Percentiles rank a stretch among this genome's conserved stretches.
Conservation (phyloP, 352 stramenopile genomes). For the Phytopythium chamaehyphon region DNA sequence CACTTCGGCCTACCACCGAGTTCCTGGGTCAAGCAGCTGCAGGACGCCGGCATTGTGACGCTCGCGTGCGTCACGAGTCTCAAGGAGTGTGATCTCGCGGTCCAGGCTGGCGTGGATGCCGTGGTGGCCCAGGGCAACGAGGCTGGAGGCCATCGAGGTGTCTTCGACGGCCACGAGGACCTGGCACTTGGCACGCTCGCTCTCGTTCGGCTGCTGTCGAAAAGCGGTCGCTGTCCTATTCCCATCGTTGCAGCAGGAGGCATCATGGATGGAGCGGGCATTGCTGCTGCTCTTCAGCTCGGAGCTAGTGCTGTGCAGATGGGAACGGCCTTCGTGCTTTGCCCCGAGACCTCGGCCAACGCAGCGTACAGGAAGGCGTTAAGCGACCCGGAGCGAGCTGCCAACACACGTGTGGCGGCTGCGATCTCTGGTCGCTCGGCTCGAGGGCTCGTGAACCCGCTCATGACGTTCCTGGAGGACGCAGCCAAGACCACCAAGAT, state of each 20-base stretch:
- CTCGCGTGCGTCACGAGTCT: conserved; percentile 42
- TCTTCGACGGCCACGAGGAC: conserved; percentile 32
- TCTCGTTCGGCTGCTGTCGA: conserved; percentile 43
- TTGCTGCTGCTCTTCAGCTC: conserved; percentile 33
- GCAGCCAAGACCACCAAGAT: not conserved
- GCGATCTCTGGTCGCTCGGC: conserved; percentile 41
- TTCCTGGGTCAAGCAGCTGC: conserved; percentile 24
- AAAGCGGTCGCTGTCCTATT: conserved; percentile 12
- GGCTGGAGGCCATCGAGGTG: conserved; percentile 48
- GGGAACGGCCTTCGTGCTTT: conserved; percentile 52
- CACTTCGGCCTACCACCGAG: conserved; percentile 48
- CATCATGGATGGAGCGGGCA: conserved; percentile 41
- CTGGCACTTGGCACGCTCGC: conserved; percentile 33
- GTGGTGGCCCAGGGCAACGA: conserved; percentile 57
- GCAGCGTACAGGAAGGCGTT: conserved; percentile 24
- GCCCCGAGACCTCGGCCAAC: conserved; percentile 36
- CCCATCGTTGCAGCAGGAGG: conserved; percentile 56
- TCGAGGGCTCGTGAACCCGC: conserved; percentile 27
- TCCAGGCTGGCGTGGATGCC: conserved; percentile 26
- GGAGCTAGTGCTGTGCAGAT: conserved; percentile 58
- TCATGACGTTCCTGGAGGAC: not conserved
- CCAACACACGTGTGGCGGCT: conserved; percentile 20
- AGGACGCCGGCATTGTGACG: conserved; percentile 33
- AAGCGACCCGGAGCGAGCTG: conserved; percentile 8
- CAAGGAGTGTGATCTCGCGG: conserved; percentile 22